Conservation (phyloP, 257 asterid species). For the Pogostemon cablin region DNA sequence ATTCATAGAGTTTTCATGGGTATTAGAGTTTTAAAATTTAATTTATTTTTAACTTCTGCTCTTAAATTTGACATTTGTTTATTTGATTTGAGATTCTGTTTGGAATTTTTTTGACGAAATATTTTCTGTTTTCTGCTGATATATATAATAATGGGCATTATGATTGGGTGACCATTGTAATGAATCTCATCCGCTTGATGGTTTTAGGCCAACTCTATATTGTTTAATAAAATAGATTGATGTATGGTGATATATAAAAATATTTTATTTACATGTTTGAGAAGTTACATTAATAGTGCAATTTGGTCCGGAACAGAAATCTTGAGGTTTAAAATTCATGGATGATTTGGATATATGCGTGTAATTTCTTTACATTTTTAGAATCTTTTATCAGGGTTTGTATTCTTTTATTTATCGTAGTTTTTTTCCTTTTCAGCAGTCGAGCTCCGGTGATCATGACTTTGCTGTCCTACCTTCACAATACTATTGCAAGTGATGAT, state of each 20-base stretch:
- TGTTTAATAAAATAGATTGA: constrained; percentile 2
- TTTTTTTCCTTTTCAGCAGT: constrained; percentile 37
- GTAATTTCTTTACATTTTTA: too few species aligned
- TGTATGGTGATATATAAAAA: background rate
- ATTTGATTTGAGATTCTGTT: background rate
- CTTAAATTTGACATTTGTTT: constrained; percentile 18
- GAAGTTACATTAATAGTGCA: too few species aligned
- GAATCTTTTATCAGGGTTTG: background rate
- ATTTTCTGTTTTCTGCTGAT: background rate
- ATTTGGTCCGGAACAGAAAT: background rate
- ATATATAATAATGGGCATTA: too few species aligned
- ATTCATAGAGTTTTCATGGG: constrained; percentile 8
- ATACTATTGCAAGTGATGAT: too few species aligned
- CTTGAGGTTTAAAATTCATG: constrained; percentile 19
- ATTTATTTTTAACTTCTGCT: background rate
- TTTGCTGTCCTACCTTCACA: constrained; percentile 39
- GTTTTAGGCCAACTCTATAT: background rate
- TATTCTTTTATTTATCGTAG: background rate
- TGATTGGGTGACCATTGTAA: background rate
- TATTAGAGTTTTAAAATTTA: background rate
- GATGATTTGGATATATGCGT: too few species aligned
- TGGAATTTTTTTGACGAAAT: background rate
- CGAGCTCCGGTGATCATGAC: constrained; percentile 40
- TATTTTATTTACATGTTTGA: too few species aligned
- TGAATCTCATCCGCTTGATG: constrained; percentile 12